Percentiles rank a stretch among this genome's conserved stretches.
Conservation (phyloP, 257 asterid species). For the Voacanga thouarsii region DNA sequence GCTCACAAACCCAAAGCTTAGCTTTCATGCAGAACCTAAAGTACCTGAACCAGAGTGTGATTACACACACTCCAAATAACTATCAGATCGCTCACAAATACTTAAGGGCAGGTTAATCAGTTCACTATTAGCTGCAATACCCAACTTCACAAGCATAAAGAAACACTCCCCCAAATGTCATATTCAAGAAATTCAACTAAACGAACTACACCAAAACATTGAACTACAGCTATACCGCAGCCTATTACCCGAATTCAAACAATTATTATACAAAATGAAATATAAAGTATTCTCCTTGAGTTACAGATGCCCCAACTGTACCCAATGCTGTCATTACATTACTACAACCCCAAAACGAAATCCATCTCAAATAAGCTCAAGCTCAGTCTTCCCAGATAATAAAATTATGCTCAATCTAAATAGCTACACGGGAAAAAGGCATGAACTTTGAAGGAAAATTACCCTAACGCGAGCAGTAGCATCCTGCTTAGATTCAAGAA, state of each 20-base stretch:
- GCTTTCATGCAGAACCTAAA: not conserved
- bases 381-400: not conserved
- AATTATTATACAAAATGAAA: not conserved
- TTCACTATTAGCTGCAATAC: not conserved
- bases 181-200: not conserved
- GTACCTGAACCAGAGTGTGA: not conserved
- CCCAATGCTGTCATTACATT: not conserved
- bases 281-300: not conserved
- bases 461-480: conserved; percentile 93
- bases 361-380: not conserved
- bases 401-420: not conserved
- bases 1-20: not conserved
- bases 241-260: not conserved
- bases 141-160: not conserved
- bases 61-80: not conserved
- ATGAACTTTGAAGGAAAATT: conserved; percentile 9
- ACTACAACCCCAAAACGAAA: not conserved
- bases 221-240: too few relatives aligned
- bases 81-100: not conserved
- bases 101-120: not conserved
- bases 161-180: not conserved
- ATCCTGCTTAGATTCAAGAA: conserved; percentile 83
- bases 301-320: not conserved
- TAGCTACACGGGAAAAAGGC: not conserved
- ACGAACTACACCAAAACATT: not conserved